Evolutionary conservation across 2,329 filamentous ascomycete genomes (phyloP).

Genomic region (Botryotinia calthae): DNA sequence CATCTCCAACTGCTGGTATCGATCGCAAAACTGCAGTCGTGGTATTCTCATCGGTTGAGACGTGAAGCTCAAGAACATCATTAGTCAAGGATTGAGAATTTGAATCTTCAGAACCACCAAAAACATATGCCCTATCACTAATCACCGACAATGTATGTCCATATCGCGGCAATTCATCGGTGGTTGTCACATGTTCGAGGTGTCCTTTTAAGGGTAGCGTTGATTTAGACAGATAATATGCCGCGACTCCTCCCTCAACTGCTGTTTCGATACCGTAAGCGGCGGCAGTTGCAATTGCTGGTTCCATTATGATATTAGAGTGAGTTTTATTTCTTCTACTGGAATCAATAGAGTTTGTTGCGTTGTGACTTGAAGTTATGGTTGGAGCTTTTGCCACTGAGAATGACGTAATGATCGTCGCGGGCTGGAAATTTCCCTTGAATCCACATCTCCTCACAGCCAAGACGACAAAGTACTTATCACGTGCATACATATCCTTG

Average conservation of each 20-base stretch:
- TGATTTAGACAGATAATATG: constrained; percentile 13
- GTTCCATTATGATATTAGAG: constrained; percentile 17
- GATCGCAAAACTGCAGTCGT: constrained; percentile 11
- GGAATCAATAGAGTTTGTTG: not conserved
- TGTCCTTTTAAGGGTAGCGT: constrained; percentile 5
- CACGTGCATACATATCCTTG: not conserved
- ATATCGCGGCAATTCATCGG: not conserved
- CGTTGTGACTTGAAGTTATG: not conserved
- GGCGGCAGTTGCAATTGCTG: not conserved
- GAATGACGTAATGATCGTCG: constrained; percentile 3
- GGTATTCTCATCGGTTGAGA: constrained; percentile 9
- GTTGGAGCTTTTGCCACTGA: not conserved
- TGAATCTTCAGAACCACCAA: not conserved
- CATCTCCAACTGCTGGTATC: constrained; percentile 1
- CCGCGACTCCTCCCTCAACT: constrained; percentile 11
- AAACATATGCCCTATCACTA: constrained; percentile 17
- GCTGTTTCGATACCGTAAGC: constrained; percentile 3
- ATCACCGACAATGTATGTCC: constrained; percentile 13
- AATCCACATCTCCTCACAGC: not conserved
- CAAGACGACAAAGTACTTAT: not conserved
- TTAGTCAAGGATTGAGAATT: not conserved
- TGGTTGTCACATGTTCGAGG: constrained; percentile 12
- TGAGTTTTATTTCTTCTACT: not conserved
- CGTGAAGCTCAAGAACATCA: constrained; percentile 15
- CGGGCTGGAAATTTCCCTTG: not conserved